Evolutionary conservation across 1,139 yeast genomes (phyloP), one percentile per base, ranked within the genome.

Genomic region (Kodamaea plutei): DNA sequence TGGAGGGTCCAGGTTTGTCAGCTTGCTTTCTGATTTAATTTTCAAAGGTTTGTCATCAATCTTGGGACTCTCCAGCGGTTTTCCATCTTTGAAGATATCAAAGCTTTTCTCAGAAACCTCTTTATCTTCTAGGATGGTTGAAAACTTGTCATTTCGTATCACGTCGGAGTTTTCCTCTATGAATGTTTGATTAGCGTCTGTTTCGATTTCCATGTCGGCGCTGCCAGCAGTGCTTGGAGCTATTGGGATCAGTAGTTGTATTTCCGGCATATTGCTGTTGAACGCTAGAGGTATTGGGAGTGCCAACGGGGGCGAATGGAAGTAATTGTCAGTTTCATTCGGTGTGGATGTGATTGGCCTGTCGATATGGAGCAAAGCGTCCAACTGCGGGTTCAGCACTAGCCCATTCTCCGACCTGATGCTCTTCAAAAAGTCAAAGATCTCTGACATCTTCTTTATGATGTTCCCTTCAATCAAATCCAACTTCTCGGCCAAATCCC

Each of bases 401-500:
- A 64, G 44, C 2, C 63, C 62, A 36, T 60, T 65, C 25, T 53
- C 57, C 13, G 17, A 8, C 38, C 70, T 50, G 11, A 67, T 47
- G 5, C 51, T 46, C 34, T 56, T 49, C 35, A 72, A 56, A 48
- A 61, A 56, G 29, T 54, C 56, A 23, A 70, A 52, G 31, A 75
- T 55, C 19, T 66, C 73, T 19, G 65, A 67, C 41, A 75, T 64
- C 38, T 68, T 59, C 20, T 50, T 50, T n/a, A 62, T 45, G 4
- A 75, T 54, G 3, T 64, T 63, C 13, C 44, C 46, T 38, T 75
- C 79, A 20, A 73, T 52, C 1, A 48, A 26, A 8, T 39, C 47
- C 15, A 72, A 42, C 33, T 62, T 56, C 35, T 37, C 40, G 15
- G 34, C 43, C 23, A 36, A 30, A n/a, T 19, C 20, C 28, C 25